phyloP scores from a whole-genome alignment of 1,284 basidiomycete species.

The Apiotrichum domesticum region DNA sequence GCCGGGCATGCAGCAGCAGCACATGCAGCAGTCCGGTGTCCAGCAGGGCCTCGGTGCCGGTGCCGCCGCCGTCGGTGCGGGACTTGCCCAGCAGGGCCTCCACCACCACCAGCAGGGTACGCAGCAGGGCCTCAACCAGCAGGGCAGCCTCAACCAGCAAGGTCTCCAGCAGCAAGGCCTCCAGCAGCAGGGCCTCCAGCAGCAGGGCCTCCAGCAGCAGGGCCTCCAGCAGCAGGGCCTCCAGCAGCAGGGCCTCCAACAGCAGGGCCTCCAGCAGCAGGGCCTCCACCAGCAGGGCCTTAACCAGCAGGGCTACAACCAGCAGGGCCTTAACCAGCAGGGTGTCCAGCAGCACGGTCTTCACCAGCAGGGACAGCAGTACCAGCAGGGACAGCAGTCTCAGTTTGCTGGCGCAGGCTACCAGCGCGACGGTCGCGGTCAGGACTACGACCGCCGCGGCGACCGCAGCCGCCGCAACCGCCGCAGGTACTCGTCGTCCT shows the following conservation, averaged over 20 bases:
- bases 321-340: background rate
- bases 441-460: background rate
- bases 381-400: conserved; percentile 16
- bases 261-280: background rate
- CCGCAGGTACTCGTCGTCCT: background rate
- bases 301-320: background rate
- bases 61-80: background rate
- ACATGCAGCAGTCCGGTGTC: background rate
- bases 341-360: background rate
- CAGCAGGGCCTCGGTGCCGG: background rate
- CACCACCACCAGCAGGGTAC: background rate
- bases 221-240: background rate
- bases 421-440: background rate
- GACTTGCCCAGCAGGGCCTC: conserved; percentile 3
- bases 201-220: conserved; percentile 12
- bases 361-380: no score
- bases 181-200: conserved; percentile 27
- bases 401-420: no score
- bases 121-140: background rate
- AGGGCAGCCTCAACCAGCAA: conserved; percentile 40
- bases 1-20: conserved; percentile 27
- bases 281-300: conserved; percentile 27
- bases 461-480: background rate
- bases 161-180: conserved; percentile 48
- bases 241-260: background rate